These are phyloP conservation scores for Anthostomella pinea DNA, from an alignment of 2,329 filamentous ascomycete species.

Conservation along the genomic window DNA sequence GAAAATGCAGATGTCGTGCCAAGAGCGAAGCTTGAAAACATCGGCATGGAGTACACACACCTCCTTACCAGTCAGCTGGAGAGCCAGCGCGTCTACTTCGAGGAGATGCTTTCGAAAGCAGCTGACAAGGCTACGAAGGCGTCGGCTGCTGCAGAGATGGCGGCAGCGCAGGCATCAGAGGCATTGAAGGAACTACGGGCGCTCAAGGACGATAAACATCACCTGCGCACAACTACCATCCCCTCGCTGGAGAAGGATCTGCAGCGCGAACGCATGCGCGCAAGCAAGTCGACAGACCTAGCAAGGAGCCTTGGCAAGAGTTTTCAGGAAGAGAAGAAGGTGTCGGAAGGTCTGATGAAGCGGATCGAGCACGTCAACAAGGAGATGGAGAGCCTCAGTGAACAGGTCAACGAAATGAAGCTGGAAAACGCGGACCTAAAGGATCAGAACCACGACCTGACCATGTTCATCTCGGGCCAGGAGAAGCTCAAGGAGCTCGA, in stretches of 20 bases:
- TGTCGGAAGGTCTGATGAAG: slow-evolving; percentile 77
- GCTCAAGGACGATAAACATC: slow-evolving; percentile 53
- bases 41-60: slow-evolving; percentile 92
- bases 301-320: slow-evolving; percentile 73
- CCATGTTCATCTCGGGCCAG: slow-evolving; percentile 81
- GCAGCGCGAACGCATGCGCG: slow-evolving; percentile 64
- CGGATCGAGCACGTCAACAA: slow-evolving; percentile 73
- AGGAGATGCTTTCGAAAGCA: slow-evolving; percentile 84
- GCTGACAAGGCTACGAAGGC: slow-evolving; percentile 85
- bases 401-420: slow-evolving; percentile 55
- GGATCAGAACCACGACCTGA: slow-evolving; percentile 84
- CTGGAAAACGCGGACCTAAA: slow-evolving; percentile 68
- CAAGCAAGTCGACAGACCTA: slow-evolving; percentile 69
- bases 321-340: slow-evolving; percentile 81
- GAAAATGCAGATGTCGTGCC: slow-evolving; percentile 67
- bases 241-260: slow-evolving; percentile 70
- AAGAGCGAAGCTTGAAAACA: slow-evolving; percentile 66
- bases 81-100: slow-evolving; percentile 88
- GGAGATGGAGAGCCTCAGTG: slow-evolving; percentile 56
- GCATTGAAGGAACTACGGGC: slow-evolving; percentile 48
- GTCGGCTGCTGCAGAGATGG: slow-evolving; percentile 62
- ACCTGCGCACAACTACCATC: slow-evolving; percentile 55
- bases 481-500: slow-evolving; percentile 74
- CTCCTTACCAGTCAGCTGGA: slow-evolving; percentile 90
- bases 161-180: slow-evolving; percentile 47